Percentiles rank a stretch among this genome's conserved stretches.
phyloP scores from a whole-genome alignment of 139 green algal species.

The Marvania coccoides region DNA sequence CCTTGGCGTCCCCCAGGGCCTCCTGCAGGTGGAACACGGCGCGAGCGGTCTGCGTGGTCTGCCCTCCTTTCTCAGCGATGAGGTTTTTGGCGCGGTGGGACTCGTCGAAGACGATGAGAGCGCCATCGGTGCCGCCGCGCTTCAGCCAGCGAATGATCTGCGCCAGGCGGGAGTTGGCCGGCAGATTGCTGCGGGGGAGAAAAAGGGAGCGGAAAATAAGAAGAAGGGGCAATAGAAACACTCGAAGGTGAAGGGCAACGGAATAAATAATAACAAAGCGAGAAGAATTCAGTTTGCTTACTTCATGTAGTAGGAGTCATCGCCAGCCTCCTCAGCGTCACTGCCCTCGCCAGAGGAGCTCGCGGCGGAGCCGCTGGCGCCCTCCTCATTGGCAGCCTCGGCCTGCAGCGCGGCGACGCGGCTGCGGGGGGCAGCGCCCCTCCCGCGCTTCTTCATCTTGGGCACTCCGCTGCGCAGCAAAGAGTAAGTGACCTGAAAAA shows the following conservation, averaged over 20 bases:
- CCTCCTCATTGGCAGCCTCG: no score
- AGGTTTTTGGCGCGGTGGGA: constrained; percentile 94
- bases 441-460: not conserved
- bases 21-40: constrained; percentile 65
- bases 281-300: no score
- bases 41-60: constrained; percentile 58
- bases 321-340: not conserved
- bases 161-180: constrained; percentile 21
- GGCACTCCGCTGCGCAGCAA: not conserved
- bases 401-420: not conserved
- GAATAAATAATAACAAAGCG: no score
- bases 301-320: no score
- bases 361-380: not conserved
- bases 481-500: no score
- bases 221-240: not conserved
- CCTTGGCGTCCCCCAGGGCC: constrained; percentile 48
- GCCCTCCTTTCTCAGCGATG: constrained; percentile 22
- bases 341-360: not conserved
- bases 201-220: not conserved
- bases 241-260: no score
- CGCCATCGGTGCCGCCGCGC: not conserved
- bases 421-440: not conserved
- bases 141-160: constrained; percentile 59
- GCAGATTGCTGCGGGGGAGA: not conserved
- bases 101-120: constrained; percentile 61